Evolutionary conservation across 1,284 basidiomycete species (phyloP), one percentile per base, ranked within the genome.

Genomic region (Gomphus bonarii): DNA sequence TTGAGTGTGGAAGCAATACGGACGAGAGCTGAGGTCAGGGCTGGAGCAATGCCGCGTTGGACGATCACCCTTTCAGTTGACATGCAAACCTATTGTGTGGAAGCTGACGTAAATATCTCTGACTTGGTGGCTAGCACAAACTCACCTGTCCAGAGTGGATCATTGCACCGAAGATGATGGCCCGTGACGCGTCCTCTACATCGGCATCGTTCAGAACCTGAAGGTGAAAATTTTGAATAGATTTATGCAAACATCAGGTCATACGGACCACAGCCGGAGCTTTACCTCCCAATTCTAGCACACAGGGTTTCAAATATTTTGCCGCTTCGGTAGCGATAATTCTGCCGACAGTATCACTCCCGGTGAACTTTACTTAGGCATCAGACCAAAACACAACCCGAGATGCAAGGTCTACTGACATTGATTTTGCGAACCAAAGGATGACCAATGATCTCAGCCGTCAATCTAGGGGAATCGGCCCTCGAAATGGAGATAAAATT

Each of bases 251-350:
- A 25, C 25, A 8, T 28, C 18, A 22, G 14, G 36, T 16, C 22
- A 65, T 73, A 53, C 58, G 25, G 4, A 89, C 78, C 49, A 88
- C 75, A 1, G 79, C 78, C 6, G 87, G 85, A 16, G 83, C 78
- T 68, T 90, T 91, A 28, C 88, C 86, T 35, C 87, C 86, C 4
- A 89, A 76, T 69, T 85, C 85, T 30, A 88, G 72, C 0, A 88
- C 79, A 56, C 80, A 82, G 7, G 86, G 82, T 59, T 87, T 88
- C 16, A 90, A 73, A 61, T 84, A 74, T 65, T 85, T 85, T 12
- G 84, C 86, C 1, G 85, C 84, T 62, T 88, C 86, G 7, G 71
- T 71, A 3, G 85, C 85, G 49, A 90, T 77, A 58, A 88, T 81
- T 63, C 75, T 77, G n/a, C 85, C 87, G 12, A 90, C 81, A 30